These are phyloP conservation scores for Puccinia triticina DNA, from an alignment of 1,284 basidiomycete genomes.

Conservation along the genomic window DNA sequence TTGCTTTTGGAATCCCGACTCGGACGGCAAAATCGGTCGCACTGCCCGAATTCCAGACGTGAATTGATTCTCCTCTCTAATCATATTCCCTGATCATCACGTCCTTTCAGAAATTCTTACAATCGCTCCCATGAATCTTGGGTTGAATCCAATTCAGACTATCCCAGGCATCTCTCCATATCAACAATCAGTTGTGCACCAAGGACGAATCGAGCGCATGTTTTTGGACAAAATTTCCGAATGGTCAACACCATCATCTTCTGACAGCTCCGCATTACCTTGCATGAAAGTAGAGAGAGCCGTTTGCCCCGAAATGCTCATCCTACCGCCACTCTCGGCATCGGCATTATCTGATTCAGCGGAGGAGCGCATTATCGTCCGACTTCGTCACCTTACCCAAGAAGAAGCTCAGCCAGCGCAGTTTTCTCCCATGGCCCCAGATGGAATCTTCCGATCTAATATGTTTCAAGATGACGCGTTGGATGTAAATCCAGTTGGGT, in stretches of 20 bases:
- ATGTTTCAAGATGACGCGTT: conserved; percentile 50
- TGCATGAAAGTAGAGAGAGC: conserved; percentile 45
- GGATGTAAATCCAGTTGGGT: conserved; percentile 41
- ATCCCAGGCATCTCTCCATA: conserved; percentile 46
- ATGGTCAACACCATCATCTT: conserved; percentile 34
- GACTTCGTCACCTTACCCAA: conserved; percentile 57
- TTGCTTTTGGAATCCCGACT: conserved; percentile 49
- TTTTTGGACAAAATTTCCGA: conserved; percentile 48
- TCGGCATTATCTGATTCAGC: conserved; percentile 43
- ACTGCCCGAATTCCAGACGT: conserved; percentile 50
- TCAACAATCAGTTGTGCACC: conserved; percentile 47
- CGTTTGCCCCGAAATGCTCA: conserved; percentile 48
- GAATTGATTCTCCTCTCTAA: not conserved
- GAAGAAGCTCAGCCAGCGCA: conserved; percentile 57
- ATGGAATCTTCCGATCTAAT: conserved; percentile 52
- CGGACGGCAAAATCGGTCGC: conserved; percentile 28
- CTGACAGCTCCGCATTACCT: not conserved
- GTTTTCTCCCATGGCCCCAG: conserved; percentile 44
- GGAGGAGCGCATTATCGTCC: conserved; percentile 53
- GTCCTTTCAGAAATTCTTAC: not conserved
- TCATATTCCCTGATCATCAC: not conserved
- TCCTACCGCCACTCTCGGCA: conserved; percentile 16
- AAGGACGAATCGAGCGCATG: conserved; percentile 52
- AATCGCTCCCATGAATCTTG: not conserved
- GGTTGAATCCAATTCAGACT: conserved; percentile 17